These are phyloP conservation scores for Coemansia sp. DNA, from an alignment of 192 early-diverging fungal genomes.

Conservation along the genomic window DNA sequence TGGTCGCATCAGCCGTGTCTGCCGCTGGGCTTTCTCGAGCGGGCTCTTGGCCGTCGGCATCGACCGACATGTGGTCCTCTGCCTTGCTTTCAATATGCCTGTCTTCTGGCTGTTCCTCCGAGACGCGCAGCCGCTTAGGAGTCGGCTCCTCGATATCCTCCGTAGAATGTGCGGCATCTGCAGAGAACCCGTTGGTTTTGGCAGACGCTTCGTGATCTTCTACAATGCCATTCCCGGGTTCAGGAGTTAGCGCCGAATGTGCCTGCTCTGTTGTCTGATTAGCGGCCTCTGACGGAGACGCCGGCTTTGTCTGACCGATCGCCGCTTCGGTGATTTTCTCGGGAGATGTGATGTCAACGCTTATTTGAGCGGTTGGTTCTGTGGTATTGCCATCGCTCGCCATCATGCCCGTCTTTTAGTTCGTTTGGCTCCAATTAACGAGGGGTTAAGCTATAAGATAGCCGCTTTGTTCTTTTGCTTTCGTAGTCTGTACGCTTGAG, in stretches of 20 bases:
- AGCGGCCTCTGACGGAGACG: not conserved
- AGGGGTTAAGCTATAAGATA: not conserved
- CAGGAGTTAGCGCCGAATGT: not conserved
- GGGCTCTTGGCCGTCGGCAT: too few relatives aligned
- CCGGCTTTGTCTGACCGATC: constrained; percentile 1
- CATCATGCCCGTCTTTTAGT: constrained; percentile 16
- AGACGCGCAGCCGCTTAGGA: too few relatives aligned
- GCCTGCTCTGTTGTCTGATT: constrained; percentile 3
- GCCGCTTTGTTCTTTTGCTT: too few relatives aligned
- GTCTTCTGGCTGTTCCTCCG: not conserved
- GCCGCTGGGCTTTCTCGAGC: too few relatives aligned
- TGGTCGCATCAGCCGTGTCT: too few relatives aligned
- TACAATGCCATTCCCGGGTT: not conserved
- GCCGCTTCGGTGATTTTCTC: constrained; percentile 31
- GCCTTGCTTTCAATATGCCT: too few relatives aligned
- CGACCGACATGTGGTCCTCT: too few relatives aligned
- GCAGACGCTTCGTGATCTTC: not conserved
- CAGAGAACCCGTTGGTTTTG: not conserved
- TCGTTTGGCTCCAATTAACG: not conserved
- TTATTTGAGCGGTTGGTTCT: constrained; percentile 14
- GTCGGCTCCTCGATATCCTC: too few relatives aligned
- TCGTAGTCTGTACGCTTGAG: not conserved
- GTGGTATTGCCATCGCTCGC: constrained; percentile 28
- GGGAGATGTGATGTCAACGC: constrained; percentile 31
- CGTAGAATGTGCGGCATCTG: too few relatives aligned